These are phyloP conservation scores for Ormosia emarginata DNA, from an alignment of 306 rosid species.

Conservation along the genomic window DNA sequence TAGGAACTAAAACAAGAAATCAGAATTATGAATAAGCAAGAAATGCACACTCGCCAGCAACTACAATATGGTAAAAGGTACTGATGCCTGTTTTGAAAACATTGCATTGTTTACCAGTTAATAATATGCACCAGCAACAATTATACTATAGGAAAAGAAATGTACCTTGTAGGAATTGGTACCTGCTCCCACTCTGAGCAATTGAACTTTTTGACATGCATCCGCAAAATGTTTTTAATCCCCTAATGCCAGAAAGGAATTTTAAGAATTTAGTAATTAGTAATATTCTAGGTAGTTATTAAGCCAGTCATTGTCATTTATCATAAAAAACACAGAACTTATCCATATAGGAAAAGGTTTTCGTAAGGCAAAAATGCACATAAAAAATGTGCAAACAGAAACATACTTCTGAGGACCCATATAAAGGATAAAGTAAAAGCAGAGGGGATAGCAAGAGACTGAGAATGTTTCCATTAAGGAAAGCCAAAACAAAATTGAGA, in stretches of 20 bases:
- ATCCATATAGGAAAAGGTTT: neutral
- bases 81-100: constrained; percentile 15
- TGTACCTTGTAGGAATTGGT: constrained; percentile 74
- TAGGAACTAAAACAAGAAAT: neutral
- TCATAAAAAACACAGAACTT: neutral
- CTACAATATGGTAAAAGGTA: neutral
- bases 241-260: constrained; percentile 57
- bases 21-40: neutral
- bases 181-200: constrained; percentile 89
- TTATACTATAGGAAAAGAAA: neutral
- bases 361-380: neutral
- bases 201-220: constrained; percentile 81
- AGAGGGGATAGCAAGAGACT: neutral
- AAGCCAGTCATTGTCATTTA: neutral
- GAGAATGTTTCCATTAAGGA: neutral
- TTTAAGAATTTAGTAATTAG: neutral
- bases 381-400: constrained; percentile 2
- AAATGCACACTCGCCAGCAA: constrained; percentile 7
- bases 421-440: constrained; percentile 1
- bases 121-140: constrained; percentile 16
- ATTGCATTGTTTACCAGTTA: constrained; percentile 4
- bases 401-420: neutral
- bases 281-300: neutral
- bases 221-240: constrained; percentile 75
- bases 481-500: constrained; percentile 3